Conservation (phyloP, 371 early-diverging fungal genomes). For the Haplosporangium sp. region DNA sequence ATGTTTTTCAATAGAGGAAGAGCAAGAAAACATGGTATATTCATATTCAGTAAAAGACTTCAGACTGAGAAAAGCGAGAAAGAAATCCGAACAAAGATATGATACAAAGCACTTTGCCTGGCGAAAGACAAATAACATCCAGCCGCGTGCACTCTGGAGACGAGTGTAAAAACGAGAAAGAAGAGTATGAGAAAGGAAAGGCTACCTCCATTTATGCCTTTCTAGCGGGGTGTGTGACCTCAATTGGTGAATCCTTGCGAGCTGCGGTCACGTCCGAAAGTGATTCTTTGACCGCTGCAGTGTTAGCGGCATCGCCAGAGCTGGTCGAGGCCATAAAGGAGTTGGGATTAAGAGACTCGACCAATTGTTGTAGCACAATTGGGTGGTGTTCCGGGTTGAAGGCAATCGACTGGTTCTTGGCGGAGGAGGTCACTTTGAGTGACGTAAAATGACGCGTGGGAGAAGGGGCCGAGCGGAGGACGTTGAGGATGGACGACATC, state of each 20-base stretch:
- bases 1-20: too few relatives aligned
- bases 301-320: not conserved
- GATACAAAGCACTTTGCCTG: too few relatives aligned
- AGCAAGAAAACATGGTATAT: too few relatives aligned
- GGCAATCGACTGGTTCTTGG: constrained; percentile 13
- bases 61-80: too few relatives aligned
- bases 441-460: constrained; percentile 54
- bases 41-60: too few relatives aligned
- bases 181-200: too few relatives aligned
- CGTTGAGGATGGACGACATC: constrained; percentile 54
- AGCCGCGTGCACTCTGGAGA: too few relatives aligned
- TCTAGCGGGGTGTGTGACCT: not conserved
- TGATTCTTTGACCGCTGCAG: constrained; percentile 18
- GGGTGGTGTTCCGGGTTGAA: constrained; percentile 55
- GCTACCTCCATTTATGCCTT: not conserved
- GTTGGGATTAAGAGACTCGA: constrained; percentile 42
- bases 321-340: constrained; percentile 15
- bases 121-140: too few relatives aligned
- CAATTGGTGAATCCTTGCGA: too few relatives aligned
- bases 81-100: too few relatives aligned
- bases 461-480: constrained; percentile 48
- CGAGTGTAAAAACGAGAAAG: too few relatives aligned
- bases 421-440: constrained; percentile 24
- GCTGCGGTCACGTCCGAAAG: constrained; percentile 20
- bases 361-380: constrained; percentile 49